Evolutionary conservation across 2,329 filamentous ascomycete species (phyloP).

Genomic region (Anisogramma anomala): DNA sequence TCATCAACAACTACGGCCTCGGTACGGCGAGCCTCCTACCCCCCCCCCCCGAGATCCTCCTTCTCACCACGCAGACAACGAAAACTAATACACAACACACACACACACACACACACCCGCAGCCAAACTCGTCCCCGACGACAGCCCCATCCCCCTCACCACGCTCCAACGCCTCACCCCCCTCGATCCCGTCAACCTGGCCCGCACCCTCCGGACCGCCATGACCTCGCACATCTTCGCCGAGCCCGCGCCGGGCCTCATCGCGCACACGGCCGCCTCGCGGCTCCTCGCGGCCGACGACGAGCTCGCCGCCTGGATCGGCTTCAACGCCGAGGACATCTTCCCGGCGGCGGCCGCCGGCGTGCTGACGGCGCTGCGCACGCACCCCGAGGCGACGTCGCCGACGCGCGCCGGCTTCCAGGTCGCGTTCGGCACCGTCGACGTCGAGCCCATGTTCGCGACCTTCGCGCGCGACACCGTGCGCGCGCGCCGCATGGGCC

Average conservation of each 20-base stretch:
- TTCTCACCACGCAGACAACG: too few relatives aligned
- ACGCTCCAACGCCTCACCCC: constrained; percentile 34
- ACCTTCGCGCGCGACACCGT: constrained; percentile 37
- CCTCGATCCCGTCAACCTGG: constrained; percentile 38
- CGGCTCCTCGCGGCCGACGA: constrained; percentile 37
- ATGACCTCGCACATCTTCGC: constrained; percentile 47
- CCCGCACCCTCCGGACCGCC: constrained; percentile 41
- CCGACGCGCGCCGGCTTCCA: constrained; percentile 40
- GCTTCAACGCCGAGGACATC: constrained; percentile 43
- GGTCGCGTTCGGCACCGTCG: constrained; percentile 37
- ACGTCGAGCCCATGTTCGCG: constrained; percentile 41
- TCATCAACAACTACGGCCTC: constrained; percentile 39
- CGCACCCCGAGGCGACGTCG: constrained; percentile 36
- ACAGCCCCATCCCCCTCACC: constrained; percentile 31
- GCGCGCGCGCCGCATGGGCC: constrained; percentile 40
- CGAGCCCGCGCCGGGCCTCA: constrained; percentile 36
- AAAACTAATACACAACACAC: too few relatives aligned
- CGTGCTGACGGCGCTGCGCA: constrained; percentile 29
- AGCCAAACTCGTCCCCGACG: constrained; percentile 40
- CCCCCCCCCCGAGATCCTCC: not conserved
- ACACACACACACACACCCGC: not conserved
- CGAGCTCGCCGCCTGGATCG: constrained; percentile 40
- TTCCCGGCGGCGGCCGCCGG: constrained; percentile 38
- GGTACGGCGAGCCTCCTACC: constrained; percentile 27
- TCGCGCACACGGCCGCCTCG: constrained; percentile 46